These are phyloP conservation scores for Rhizophora mangle DNA, from an alignment of 345 rosid species.

Conservation along the genomic window DNA sequence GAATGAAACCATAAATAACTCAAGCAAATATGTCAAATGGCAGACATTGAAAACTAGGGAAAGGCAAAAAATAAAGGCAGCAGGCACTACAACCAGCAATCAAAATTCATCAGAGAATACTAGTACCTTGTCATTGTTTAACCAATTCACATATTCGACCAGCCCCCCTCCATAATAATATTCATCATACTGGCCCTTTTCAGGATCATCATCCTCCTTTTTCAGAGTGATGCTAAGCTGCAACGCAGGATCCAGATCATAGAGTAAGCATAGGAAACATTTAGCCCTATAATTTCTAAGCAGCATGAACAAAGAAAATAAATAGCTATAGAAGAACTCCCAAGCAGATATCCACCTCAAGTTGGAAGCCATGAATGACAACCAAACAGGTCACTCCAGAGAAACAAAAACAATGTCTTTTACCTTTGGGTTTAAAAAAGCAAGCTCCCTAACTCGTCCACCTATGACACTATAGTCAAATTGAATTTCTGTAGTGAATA, in stretches of 20 bases:
- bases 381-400: slow-evolving; percentile 1
- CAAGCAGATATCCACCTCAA: neutral
- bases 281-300: slow-evolving; percentile 8
- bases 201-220: slow-evolving; percentile 57
- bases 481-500: slow-evolving; percentile 80
- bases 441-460: slow-evolving; percentile 93
- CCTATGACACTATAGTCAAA: slow-evolving; percentile 83
- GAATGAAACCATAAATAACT: no score
- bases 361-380: neutral
- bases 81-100: neutral
- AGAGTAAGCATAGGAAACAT: neutral
- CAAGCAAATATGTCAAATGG: slow-evolving; percentile 4
- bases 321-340: neutral
- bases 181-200: slow-evolving; percentile 57
- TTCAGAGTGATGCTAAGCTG: slow-evolving; percentile 73
- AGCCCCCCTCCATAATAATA: slow-evolving; percentile 83
- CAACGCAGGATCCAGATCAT: slow-evolving; percentile 18
- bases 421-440: slow-evolving; percentile 94
- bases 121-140: slow-evolving; percentile 79
- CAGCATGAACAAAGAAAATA: neutral
- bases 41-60: slow-evolving; percentile 1
- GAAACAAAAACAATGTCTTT: slow-evolving; percentile 8
- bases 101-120: neutral
- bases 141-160: slow-evolving; percentile 89
- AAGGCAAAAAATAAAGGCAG: neutral